Conservation (phyloP, 768 basidiomycete genomes). For the Paxillus ammoniavirescens region DNA sequence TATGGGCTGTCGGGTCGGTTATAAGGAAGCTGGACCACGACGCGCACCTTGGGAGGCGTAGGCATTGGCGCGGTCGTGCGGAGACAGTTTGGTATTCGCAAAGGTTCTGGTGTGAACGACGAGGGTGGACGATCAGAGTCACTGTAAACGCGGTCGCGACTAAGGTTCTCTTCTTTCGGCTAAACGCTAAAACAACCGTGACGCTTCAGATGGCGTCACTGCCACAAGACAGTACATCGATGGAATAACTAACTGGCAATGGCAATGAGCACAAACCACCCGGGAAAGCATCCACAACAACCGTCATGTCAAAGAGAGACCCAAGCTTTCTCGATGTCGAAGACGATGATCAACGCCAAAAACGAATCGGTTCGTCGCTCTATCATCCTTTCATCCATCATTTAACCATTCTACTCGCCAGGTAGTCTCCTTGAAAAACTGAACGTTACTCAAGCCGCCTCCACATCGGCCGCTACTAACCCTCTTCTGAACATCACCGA, state of each 20-base stretch:
- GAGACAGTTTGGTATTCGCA: not conserved
- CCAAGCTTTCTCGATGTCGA: conserved; percentile 42
- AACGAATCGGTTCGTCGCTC: conserved; percentile 37
- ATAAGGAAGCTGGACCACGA: conserved; percentile 77
- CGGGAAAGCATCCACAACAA: not conserved
- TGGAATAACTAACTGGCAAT: too few relatives aligned
- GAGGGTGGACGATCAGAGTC: not conserved
- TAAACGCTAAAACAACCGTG: too few relatives aligned
- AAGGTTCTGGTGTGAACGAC: too few relatives aligned
- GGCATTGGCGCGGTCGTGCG: conserved; percentile 17
- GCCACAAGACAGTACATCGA: too few relatives aligned
- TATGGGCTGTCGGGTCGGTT: conserved; percentile 71
- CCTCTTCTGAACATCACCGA: conserved; percentile 38
- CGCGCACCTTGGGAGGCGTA: conserved; percentile 47
- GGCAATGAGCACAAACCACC: too few relatives aligned
- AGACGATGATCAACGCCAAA: conserved; percentile 44
- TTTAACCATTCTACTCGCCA: conserved; percentile 16
- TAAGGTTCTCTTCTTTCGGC: too few relatives aligned
- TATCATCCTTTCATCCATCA: not conserved
- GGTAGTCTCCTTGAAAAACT: conserved; percentile 43
- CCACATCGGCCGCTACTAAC: conserved; percentile 11
- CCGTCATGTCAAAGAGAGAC: conserved; percentile 10
- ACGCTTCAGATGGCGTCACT: too few relatives aligned
- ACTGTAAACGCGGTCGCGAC: too few relatives aligned
- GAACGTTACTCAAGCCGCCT: conserved; percentile 19